Base-by-base conservation (phyloP, 176 grass and related monocot species). In the Oryza glumipatula region DNA sequence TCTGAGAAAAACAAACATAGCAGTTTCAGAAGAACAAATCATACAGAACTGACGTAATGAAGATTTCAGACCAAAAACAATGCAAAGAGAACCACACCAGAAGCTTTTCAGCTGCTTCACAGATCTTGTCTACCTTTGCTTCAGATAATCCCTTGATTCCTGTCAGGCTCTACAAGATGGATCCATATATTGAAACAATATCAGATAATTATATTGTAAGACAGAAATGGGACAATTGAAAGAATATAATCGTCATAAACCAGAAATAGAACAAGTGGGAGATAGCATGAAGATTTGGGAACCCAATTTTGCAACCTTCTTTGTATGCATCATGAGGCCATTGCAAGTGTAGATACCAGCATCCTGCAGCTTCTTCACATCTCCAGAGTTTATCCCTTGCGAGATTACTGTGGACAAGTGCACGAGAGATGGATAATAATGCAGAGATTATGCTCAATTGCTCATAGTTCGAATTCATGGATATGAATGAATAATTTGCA, bases 251-350 rank as follows among this genome's bases (percentile, higher is more conserved):
- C 23, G n/a, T 22, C 32, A 76, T 43, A 68, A 63, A 72, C 44
- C 48, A n/a, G 5, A 70, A 71, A 89, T 43, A 63, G 21, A 22
- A 63, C 22, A 76, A 63, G 28, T 22, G 19, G 38, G 4, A 68
- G 36, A 24, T 28, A 4, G 4, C 49, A 28, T 33, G 30, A 70
- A 77, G 10, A 61, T 73, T 73, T 74, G 63, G 56, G 73, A 44
- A 60, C 67, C 58, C 7, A 2, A 38, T 41, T 26, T 68, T 76
- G 45, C 3, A 76, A 98, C 96, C 96, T 98, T 95, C 67, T 98
- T 98, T 39, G 93, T 98, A 4, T 98, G 93, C 96, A 95, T 98
- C 96, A 98, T 98, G 66, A 98, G 93, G 11, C 93, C 93, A 89
- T 98, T 98, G 83, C 96, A 98, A 67, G 96, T 98, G 83, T 94